Evolutionary conservation across 306 rosid species (phyloP).

Genomic region (Canavalia gladiata): DNA sequence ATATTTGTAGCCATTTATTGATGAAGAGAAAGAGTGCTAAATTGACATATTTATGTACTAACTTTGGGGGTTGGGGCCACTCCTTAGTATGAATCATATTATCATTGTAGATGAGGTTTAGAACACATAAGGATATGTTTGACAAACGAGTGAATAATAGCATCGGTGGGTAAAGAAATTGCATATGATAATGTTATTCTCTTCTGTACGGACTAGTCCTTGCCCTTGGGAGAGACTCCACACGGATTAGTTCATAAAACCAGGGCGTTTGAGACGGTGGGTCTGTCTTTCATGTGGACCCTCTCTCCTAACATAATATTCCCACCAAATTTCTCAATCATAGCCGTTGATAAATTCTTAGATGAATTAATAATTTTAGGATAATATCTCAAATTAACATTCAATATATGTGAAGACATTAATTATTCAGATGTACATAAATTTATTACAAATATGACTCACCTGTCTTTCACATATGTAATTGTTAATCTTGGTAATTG

Average conservation of each 20-base stretch:
- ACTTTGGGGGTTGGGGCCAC: conserved; percentile 29
- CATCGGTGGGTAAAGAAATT: background rate
- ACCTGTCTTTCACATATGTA: background rate
- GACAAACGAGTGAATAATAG: conserved; percentile 13
- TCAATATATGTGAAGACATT: no score
- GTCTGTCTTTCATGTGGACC: conserved; percentile 40
- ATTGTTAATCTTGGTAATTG: no score
- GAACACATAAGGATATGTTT: background rate
- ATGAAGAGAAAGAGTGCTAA: background rate
- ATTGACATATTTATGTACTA: background rate
- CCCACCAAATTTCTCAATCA: conserved; percentile 31
- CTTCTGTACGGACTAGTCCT: conserved; percentile 65
- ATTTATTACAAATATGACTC: background rate
- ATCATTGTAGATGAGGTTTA: conserved; percentile 14
- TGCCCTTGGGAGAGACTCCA: conserved; percentile 48
- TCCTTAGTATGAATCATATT: conserved; percentile 1
- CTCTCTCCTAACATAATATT: conserved; percentile 14
- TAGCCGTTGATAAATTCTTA: background rate
- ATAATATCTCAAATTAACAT: background rate
- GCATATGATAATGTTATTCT: background rate
- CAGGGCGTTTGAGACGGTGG: conserved; percentile 56
- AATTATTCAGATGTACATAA: no score
- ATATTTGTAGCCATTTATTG: conserved; percentile 17
- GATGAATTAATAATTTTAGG: background rate
- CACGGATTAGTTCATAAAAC: conserved; percentile 54